Conservation (phyloP, 164 flowering plant species). For the Paratinospora sagittata region DNA sequence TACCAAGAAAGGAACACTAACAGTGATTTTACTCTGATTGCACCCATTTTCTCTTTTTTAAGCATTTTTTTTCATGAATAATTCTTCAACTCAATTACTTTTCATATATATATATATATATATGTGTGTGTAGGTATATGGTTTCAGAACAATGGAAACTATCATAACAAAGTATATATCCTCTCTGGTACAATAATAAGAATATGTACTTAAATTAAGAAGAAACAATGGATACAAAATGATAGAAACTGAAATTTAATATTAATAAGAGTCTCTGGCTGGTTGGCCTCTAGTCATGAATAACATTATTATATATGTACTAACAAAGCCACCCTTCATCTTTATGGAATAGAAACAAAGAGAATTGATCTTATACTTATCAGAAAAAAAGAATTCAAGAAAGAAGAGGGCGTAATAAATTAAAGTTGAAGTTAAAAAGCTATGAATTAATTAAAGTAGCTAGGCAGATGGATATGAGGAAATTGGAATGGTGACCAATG, state of each 20-base stretch:
- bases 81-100: too few species aligned
- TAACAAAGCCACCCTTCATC: not conserved
- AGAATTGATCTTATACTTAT: constrained; percentile 5
- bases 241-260: constrained; percentile 14
- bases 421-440: constrained; percentile 7
- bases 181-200: constrained; percentile 1
- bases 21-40: too few species aligned
- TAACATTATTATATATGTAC: constrained; percentile 5
- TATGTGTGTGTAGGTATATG: too few species aligned
- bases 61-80: too few species aligned
- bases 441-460: too few species aligned
- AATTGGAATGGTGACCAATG: constrained; percentile 10
- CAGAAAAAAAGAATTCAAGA: not conserved
- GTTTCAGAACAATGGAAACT: not conserved
- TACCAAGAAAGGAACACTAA: too few species aligned
- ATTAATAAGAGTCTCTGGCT: not conserved
- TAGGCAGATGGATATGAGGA: not conserved
- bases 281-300: constrained; percentile 13
- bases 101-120: too few species aligned
- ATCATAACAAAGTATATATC: not conserved
- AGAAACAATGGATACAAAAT: not conserved
- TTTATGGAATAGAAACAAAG: constrained; percentile 16
- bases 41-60: too few species aligned
- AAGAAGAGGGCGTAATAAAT: not conserved
- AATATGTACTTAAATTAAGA: constrained; percentile 4